Evolutionary conservation across 2,329 filamentous ascomycete genomes (phyloP).

Genomic region (Paraconiothyrium brasiliense): DNA sequence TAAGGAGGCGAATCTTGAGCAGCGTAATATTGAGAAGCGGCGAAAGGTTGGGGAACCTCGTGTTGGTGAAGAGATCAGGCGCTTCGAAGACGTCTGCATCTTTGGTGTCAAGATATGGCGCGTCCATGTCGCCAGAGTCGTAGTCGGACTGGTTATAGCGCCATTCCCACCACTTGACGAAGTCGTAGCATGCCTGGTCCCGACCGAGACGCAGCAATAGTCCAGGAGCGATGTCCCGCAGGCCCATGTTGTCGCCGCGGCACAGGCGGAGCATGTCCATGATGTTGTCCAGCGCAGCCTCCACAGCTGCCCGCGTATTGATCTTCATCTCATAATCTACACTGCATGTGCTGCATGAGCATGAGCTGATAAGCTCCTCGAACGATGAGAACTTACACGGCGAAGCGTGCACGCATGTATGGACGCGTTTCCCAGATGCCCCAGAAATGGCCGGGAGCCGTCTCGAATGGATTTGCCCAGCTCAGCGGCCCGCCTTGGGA

Average conservation of each 20-base stretch:
- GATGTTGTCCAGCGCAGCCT: not conserved
- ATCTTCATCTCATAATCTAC: not conserved
- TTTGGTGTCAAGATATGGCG: constrained; percentile 51
- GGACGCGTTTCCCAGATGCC: not conserved
- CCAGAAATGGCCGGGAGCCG: not conserved
- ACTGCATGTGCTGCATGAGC: not conserved
- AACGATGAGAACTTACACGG: not conserved
- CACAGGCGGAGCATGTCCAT: constrained; percentile 58
- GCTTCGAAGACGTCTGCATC: constrained; percentile 56
- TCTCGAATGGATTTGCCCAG: not conserved
- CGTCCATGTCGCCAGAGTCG: constrained; percentile 46
- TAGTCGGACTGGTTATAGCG: constrained; percentile 37
- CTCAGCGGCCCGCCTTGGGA: not conserved
- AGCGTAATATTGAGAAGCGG: constrained; percentile 33
- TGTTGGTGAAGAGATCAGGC: constrained; percentile 26
- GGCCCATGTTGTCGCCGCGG: constrained; percentile 29
- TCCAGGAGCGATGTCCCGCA: constrained; percentile 54
- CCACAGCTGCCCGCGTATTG: not conserved
- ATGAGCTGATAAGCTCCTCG: not conserved
- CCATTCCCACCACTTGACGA: constrained; percentile 57
- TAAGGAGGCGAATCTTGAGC: constrained; percentile 49
- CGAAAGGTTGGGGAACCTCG: constrained; percentile 18
- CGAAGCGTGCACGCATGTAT: not conserved
- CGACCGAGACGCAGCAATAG: constrained; percentile 57
- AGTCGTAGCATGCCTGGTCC: constrained; percentile 63